Evolutionary conservation across 2,329 filamentous ascomycete species (phyloP).

Genomic region (Clarireedia monteithiana): DNA sequence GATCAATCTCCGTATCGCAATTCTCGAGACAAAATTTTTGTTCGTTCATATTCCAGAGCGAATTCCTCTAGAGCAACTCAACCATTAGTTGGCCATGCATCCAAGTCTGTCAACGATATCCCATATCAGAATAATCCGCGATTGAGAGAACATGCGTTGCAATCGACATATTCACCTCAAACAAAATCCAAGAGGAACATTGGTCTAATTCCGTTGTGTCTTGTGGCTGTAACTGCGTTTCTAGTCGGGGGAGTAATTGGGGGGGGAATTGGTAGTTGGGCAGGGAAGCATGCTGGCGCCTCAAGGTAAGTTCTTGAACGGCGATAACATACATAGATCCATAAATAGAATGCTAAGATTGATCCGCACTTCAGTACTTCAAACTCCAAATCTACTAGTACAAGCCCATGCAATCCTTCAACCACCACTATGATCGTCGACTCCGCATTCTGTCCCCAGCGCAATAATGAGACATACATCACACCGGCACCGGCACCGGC

Average conservation of each 20-base stretch:
- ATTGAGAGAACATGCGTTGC: conserved; percentile 5
- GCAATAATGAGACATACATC: conserved; percentile 14
- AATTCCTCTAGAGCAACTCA: neutral
- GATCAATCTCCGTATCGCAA: conserved; percentile 5
- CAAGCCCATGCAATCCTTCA: conserved; percentile 3
- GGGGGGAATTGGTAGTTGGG: conserved; percentile 12
- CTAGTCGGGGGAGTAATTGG: conserved; percentile 15
- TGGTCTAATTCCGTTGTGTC: conserved; percentile 8
- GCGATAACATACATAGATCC: neutral
- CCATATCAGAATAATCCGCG: neutral
- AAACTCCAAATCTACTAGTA: neutral
- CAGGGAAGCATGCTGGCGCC: neutral
- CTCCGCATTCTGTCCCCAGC: conserved; percentile 15
- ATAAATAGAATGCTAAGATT: neutral
- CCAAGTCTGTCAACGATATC: neutral
- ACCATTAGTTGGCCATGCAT: neutral
- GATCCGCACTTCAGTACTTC: neutral
- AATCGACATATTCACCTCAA: neutral
- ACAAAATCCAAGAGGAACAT: conserved; percentile 3
- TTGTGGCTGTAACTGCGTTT: conserved; percentile 11
- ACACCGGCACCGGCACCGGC: conserved; percentile 9
- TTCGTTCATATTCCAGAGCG: conserved; percentile 5
- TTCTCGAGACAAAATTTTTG: conserved; percentile 7
- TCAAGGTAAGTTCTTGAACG: neutral
- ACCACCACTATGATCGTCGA: conserved; percentile 14